Base-by-base conservation (phyloP, 495 filamentous ascomycete genomes). In the Penicillium chermesinum region DNA sequence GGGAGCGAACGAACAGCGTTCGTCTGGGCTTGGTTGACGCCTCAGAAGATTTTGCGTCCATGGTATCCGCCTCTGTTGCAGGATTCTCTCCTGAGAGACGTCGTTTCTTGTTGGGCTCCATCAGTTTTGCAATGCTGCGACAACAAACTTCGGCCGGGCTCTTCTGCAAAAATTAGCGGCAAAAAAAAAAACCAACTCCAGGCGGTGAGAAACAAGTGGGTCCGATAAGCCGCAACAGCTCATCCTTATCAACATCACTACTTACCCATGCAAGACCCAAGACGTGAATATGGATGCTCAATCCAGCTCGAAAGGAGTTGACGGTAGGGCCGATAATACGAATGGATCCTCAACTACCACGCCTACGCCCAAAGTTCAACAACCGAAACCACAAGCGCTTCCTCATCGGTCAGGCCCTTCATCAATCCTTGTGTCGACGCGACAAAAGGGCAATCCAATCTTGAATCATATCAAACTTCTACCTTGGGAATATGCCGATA, bases 401-500 rank as follows among this genome's bases (percentile, higher is more conserved):
- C 75, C 87, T 4, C 73, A 65, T 35, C 82, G 83, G 44, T 73
- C 83, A 20, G 81, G 78, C 0, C 83, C 88, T 2, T 88, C 84
- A 14, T 80, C 87, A 12, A 90, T 96, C 44, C 75, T 94, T 22
- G 91, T 96, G 19, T 94, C 89, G 3, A 74, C 80, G 12, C 76
- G 85, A 50, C 91, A 98, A 62, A 96, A 95, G 64, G 93, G 94
- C 37, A 99, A 99, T 62, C 94, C 94, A 0, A 86, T 96, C 43
- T 71, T 99, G 38, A 85, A 86, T 48, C 77, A 85, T 61, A 76
- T 99, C 43, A 82, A 83, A 41, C 81, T 85, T 2, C 67, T 95
- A n/a, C 80, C 90, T 1, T 99, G 93, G 93, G 93, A 97, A 67
- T 99, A 95, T 62, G 87, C 87, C 34, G 90, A 96, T 62, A 96